phyloP scores from a whole-genome alignment of 371 early-diverging fungal genomes.

The Circinella umbellata region DNA sequence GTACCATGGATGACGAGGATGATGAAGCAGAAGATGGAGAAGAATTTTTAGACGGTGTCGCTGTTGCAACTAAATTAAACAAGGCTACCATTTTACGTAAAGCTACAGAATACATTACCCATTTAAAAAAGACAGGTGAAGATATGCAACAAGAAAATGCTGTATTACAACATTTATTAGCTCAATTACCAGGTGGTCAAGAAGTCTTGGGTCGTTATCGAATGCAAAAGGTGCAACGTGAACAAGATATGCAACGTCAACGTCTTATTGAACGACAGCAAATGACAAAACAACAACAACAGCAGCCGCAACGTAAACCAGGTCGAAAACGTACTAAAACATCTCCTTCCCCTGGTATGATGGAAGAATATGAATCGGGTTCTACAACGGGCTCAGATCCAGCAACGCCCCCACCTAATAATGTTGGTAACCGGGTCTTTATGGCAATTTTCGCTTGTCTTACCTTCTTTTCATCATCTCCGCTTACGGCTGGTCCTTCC shows the following conservation, averaged over 20 bases:
- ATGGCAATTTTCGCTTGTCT: slow-evolving; percentile 52
- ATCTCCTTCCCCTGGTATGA: no score
- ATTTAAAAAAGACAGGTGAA: slow-evolving; percentile 70
- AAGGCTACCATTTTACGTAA: slow-evolving; percentile 90
- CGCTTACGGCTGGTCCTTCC: slow-evolving; percentile 43
- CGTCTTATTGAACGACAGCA: slow-evolving; percentile 34
- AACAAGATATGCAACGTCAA: slow-evolving; percentile 37
- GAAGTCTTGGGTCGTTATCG: slow-evolving; percentile 46
- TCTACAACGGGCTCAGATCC: slow-evolving; percentile 32
- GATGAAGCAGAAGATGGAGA: slow-evolving; percentile 65
- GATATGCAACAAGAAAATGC: slow-evolving; percentile 59
- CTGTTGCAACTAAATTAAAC: slow-evolving; percentile 81
- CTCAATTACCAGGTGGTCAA: slow-evolving; percentile 60
- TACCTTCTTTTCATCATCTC: slow-evolving; percentile 50
- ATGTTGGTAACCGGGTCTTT: slow-evolving; percentile 37
- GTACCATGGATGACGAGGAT: slow-evolving; percentile 54
- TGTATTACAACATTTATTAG: slow-evolving; percentile 51
- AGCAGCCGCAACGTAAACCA: slow-evolving; percentile 23
- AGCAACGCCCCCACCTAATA: slow-evolving; percentile 29
- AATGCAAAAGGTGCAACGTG: slow-evolving; percentile 40
- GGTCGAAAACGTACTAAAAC: slow-evolving; percentile 25
- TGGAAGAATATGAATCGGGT: slow-evolving; percentile 33
- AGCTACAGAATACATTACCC: slow-evolving; percentile 87
- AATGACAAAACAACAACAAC: slow-evolving; percentile 34
- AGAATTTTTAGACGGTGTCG: slow-evolving; percentile 69